Base-by-base conservation (phyloP, 2,329 filamentous ascomycete genomes). In the Talaromyces sp. region DNA sequence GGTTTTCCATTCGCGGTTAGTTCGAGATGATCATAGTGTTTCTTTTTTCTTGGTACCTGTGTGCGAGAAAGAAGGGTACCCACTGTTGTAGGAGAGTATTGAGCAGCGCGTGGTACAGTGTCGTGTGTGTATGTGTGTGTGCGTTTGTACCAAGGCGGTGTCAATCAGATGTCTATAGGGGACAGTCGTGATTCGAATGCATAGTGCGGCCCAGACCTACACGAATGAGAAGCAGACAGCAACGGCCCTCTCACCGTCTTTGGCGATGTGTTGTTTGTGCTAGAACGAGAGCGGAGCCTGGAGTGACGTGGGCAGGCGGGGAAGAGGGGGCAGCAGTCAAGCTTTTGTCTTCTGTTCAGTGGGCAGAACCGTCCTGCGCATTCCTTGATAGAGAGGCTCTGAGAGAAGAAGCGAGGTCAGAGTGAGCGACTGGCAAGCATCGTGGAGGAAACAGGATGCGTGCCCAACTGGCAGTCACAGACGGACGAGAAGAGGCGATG, bases 221-320 rank as follows among this genome's bases (percentile, higher is more conserved):
- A 47, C 33, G 33, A 56, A n/a, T 36, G 27, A 39, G 19, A 5
- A 47, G 44, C 19, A n/a, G 49, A 57, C 30, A 28, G 25, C 53
- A 57, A 47, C 17, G 30, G 25, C 10, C 8, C 9, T 44, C 15
- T 30, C 33, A 17, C 39, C 13, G 19, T 25, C 17, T 56, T 39
- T 25, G 36, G 36, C 39, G n/a, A 39, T 33, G n/a, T 27, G 25
- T 61, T 58, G 49, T n/a, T 44, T 58, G 42, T 56, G 44, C 44
- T 47, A 19, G 44, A 25, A 47, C 44, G 44, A 47, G 44, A 47
- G 60, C 56, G 60, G 25, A 62, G 36, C 36, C 49, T 33, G 56
- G 42, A 55, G 60, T 62, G 60, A 59, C 60, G 60, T 62, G 57
- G 57, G 60, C 52, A 59, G 56, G 56, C 56, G 60, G 56, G 56